phyloP scores from a whole-genome alignment of 768 basidiomycete species.

The Aureoboletus auriporus region DNA sequence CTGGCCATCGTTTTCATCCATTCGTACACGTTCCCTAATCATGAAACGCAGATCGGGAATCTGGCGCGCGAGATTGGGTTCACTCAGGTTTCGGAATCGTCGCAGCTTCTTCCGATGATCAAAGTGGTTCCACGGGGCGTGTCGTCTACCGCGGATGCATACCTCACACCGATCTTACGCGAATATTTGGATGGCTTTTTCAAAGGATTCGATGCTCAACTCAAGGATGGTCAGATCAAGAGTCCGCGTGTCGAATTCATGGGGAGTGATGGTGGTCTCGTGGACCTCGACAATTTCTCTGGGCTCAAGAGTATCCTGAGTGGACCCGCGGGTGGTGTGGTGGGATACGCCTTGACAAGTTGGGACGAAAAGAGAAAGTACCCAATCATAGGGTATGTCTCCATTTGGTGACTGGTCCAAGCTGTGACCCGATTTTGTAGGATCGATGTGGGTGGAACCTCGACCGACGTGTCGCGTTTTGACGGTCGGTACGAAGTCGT shows the following conservation, averaged over 20 bases:
- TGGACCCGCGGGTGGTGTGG: conserved; percentile 93
- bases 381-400: conserved; percentile 79
- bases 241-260: conserved; percentile 89
- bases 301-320: conserved; percentile 92
- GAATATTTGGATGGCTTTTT: conserved; percentile 92
- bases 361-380: conserved; percentile 71
- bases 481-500: conserved; percentile 89
- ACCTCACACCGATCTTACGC: conserved; percentile 84
- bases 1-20: conserved; percentile 88
- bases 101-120: conserved; percentile 88
- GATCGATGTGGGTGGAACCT: conserved; percentile 92
- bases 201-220: conserved; percentile 73
- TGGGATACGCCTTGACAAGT: conserved; percentile 86
- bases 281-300: conserved; percentile 80
- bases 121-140: conserved; percentile 92
- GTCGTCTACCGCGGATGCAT: conserved; percentile 92
- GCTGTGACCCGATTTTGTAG: conserved; percentile 33
- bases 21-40: conserved; percentile 88
- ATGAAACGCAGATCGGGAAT: conserved; percentile 69
- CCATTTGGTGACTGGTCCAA: not conserved
- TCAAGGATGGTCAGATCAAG: conserved; percentile 53
- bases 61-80: conserved; percentile 84
- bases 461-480: conserved; percentile 92
- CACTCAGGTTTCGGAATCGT: conserved; percentile 82
- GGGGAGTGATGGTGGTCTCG: conserved; percentile 87